Conservation (phyloP, 2,329 filamentous ascomycete species). For the Rutstroemia sp. region DNA sequence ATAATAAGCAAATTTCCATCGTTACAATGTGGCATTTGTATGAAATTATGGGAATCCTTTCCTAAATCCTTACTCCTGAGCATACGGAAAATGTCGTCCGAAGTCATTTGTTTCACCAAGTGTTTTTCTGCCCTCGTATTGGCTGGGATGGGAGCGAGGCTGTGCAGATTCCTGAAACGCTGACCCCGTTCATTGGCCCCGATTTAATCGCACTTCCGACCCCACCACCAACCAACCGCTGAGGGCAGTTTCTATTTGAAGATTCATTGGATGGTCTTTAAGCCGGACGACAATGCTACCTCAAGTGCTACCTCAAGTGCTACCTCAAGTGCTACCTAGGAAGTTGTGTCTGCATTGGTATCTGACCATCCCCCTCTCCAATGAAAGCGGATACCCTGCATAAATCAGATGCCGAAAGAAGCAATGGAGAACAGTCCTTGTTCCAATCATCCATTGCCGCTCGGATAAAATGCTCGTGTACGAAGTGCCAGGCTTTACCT, state of each 20-base stretch:
- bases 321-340: background rate
- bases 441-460: conserved; percentile 5
- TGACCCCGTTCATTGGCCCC: background rate
- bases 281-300: background rate
- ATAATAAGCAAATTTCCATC: conserved; percentile 7
- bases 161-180: conserved; percentile 5
- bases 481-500: too few relatives aligned
- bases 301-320: background rate
- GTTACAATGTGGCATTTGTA: background rate
- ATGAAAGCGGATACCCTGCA: conserved; percentile 1
- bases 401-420: background rate
- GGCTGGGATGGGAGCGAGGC: background rate
- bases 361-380: background rate
- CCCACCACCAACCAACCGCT: background rate
- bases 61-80: conserved; percentile 8
- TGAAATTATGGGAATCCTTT: conserved; percentile 7
- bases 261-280: background rate
- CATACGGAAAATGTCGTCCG: background rate
- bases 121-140: background rate
- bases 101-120: background rate
- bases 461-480: background rate
- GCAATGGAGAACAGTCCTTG: background rate
- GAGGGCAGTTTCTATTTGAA: conserved; percentile 1
- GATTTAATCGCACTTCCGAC: background rate
- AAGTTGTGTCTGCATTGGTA: background rate